Evolutionary conservation across 1,139 yeast species (phyloP), one percentile per base, ranked within the genome.

Genomic region (Candida neerlandica): DNA sequence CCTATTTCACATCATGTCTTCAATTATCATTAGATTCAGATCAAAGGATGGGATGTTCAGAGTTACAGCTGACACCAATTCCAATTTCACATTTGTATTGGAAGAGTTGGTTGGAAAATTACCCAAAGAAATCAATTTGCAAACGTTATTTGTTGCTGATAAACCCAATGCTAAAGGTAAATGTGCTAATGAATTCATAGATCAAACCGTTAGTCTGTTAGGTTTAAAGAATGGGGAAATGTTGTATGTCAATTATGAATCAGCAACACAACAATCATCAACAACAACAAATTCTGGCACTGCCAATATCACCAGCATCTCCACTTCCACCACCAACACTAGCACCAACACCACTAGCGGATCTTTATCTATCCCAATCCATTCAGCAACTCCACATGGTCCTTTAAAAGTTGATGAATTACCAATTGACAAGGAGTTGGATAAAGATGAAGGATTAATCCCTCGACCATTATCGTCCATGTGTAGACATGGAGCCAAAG

Each of bases 401-500:
- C 65, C 70, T 1, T 33, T 55, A 6, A 56, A 59, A 19, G 62
- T 68, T 5, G 55, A 62, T 9, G 84, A 85, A 61, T 67, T 84
- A 38, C 73, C 81, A 0, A 77, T 92, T 0, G 99, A 95, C 65
- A 80, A 80, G 50, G 65, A 65, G n/a, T 73, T 92, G 39, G 95
- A 87, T 47, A 75, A 73, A 43, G 77, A 80, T 47, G 81, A 82
- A 43, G 99, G 99, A 0, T 72, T 87, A 51, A 90, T 95, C 52
- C 69, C 77, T 37, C 78, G 99, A 35, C 69, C 75, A 30, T 78
- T 75, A 54, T 82, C 90, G 5, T 64, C 69, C 4, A 74, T 91
- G 61, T 94, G 99, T 66, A 82, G 86, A 50, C 99, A 95, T 64
- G 90, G 95, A 3, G 92, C 85, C 35, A 87, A 86, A 59, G 99